These are phyloP conservation scores for Talaromyces atroroseus DNA, from an alignment of 2,329 filamentous ascomycete genomes.

Conservation along the genomic window DNA sequence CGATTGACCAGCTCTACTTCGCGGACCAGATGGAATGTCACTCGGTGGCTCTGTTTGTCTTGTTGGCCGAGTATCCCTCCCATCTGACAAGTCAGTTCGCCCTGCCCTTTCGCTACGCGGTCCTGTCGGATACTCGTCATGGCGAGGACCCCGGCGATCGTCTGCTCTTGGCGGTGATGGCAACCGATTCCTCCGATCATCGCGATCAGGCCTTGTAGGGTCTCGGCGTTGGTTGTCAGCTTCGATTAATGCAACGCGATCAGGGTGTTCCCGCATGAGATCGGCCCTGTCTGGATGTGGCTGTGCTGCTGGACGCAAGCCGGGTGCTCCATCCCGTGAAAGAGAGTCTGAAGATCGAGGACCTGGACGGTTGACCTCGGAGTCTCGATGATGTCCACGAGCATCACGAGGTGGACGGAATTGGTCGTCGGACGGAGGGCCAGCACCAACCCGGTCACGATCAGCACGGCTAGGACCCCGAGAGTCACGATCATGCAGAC, in stretches of 20 bases:
- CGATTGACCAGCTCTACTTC: conserved; percentile 34
- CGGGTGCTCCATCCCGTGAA: conserved; percentile 22
- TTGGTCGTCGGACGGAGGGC: conserved; percentile 32
- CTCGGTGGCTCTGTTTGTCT: conserved; percentile 32
- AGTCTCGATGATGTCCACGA: conserved; percentile 30
- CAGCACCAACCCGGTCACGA: conserved; percentile 24
- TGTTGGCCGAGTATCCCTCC: conserved; percentile 32
- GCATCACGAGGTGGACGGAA: conserved; percentile 26
- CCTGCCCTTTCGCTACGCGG: conserved; percentile 43
- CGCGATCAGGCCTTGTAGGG: conserved; percentile 29
- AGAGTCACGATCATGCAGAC: conserved; percentile 33
- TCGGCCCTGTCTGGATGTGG: conserved; percentile 31
- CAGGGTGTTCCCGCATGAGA: conserved; percentile 28
- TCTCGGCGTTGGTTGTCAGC: conserved; percentile 27
- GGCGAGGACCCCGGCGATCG: conserved; percentile 19
- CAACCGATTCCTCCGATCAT: conserved; percentile 28
- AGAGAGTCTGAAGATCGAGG: conserved; percentile 29
- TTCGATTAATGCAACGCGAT: conserved; percentile 20
- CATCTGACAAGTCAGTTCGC: conserved; percentile 26
- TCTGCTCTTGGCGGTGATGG: conserved; percentile 10
- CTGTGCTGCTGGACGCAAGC: conserved; percentile 22
- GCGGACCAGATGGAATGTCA: conserved; percentile 52
- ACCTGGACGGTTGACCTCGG: conserved; percentile 33
- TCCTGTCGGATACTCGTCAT: conserved; percentile 49
- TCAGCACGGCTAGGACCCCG: conserved; percentile 32